Evolutionary conservation across 345 rosid species (phyloP).

Genomic region (Moricandia arvensis): DNA sequence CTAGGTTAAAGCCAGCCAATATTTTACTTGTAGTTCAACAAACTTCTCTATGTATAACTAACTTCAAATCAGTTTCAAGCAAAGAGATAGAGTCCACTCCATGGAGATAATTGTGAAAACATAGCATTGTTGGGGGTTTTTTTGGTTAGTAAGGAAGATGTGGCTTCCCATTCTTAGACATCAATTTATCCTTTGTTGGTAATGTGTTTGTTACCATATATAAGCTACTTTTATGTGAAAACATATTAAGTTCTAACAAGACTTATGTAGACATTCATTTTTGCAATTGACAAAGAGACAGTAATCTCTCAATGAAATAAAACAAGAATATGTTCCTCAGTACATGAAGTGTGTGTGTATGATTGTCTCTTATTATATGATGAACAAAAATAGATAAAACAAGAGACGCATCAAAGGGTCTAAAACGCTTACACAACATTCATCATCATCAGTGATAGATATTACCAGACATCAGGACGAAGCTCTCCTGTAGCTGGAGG

Average conservation of each 20-base stretch:
- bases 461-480: conserved; percentile 97
- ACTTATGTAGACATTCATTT: neutral
- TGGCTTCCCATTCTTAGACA: neutral
- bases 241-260: neutral
- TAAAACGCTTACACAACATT: conserved; percentile 14
- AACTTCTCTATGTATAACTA: conserved; percentile 17
- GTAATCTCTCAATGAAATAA: neutral
- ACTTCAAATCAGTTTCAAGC: conserved; percentile 9
- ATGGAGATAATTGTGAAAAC: too few relatives aligned
- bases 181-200: neutral
- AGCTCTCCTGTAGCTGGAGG: conserved; percentile 98
- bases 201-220: neutral
- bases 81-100: too few relatives aligned
- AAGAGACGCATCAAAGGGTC: conserved; percentile 4
- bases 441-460: conserved; percentile 10
- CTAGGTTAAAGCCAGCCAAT: conserved; percentile 2
- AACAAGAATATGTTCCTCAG: neutral
- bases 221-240: neutral
- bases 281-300: neutral
- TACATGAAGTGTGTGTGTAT: conserved; percentile 27
- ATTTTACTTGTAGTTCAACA: conserved; percentile 5
- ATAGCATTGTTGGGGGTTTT: too few relatives aligned
- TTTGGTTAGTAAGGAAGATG: too few relatives aligned
- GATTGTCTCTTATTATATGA: conserved; percentile 26
- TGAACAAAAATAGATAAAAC: neutral